phyloP scores from a whole-genome alignment of 129 eudicot genomes.

The Arctium lappa region DNA sequence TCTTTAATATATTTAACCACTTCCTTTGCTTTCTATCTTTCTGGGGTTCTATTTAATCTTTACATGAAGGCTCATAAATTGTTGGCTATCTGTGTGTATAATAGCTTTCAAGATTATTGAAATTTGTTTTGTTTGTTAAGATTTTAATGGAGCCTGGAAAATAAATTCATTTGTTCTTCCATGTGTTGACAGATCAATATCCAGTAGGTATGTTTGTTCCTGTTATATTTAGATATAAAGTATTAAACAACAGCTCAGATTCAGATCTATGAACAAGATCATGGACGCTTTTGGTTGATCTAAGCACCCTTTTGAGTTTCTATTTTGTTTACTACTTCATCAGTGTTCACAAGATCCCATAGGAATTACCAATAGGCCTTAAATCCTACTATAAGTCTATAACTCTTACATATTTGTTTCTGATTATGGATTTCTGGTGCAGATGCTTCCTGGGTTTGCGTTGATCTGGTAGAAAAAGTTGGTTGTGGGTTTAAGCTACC shows the following conservation, averaged over 20 bases:
- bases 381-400: background rate
- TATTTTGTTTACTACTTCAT: background rate
- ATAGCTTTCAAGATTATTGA: conserved; percentile 4
- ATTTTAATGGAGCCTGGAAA: background rate
- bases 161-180: background rate
- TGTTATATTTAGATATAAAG: background rate
- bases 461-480: conserved; percentile 27
- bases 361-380: background rate
- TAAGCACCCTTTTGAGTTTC: background rate
- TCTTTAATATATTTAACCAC: background rate
- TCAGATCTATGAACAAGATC: conserved; percentile 22
- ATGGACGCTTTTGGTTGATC: conserved; percentile 17
- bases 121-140: background rate
- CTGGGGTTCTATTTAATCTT: background rate
- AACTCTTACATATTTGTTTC: conserved; percentile 6
- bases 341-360: background rate
- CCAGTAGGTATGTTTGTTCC: background rate
- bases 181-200: background rate
- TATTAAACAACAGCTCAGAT: background rate
- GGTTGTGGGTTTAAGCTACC: conserved; percentile 40
- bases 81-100: background rate
- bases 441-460: conserved; percentile 48
- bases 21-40: background rate
- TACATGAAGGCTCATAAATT: background rate
- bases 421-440: conserved; percentile 23